Evolutionary conservation across 2,329 filamentous ascomycete genomes (phyloP), one percentile per base, ranked within the genome.

Genomic region (Fusarium citri): DNA sequence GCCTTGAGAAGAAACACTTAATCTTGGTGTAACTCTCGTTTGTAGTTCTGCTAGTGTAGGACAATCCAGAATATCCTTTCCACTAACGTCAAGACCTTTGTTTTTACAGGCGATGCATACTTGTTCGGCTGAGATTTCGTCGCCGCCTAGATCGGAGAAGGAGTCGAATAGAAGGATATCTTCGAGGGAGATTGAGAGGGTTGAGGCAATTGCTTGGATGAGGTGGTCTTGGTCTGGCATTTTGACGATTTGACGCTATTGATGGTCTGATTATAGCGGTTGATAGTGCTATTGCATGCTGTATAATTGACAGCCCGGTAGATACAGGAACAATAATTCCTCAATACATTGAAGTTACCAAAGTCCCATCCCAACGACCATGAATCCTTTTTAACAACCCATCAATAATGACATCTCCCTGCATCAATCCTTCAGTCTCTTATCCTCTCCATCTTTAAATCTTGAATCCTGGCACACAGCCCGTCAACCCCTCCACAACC

Each of bases 11-110:
- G 49, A 48, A 1, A 46, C 37, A 15, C 56, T 53, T 16, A 45
- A 10, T 53, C 28, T 6, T 14, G 65, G 54, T 12, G 62, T 76
- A 26, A 83, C 75, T 64, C 79, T 78, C 3, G 80, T 82, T 72
- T 85, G 82, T 23, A 84, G 75, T 68, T 85, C 83, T 54, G 82
- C 80, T 42, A 85, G 74, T 6, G 80, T 85, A 50, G 77, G 77
- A 72, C 82, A 84, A 41, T 75, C 77, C 56, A 84, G 75, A 49
- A 84, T 81, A 57, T 85, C 83, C 49, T 78, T 76, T 4, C 78
- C 76, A 40, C 74, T 77, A 6, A 82, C 73, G 28, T 80, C 80
- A n/a, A 78, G 72, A 15, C 71, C 72, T 40, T 62, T 66, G 28
- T 55, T 69, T 60, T 55, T 53, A 34, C 74, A 76, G 9, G 66